These are phyloP conservation scores for Curvularia hawaiiensis DNA, from an alignment of 2,329 filamentous ascomycete species.

Conservation along the genomic window DNA sequence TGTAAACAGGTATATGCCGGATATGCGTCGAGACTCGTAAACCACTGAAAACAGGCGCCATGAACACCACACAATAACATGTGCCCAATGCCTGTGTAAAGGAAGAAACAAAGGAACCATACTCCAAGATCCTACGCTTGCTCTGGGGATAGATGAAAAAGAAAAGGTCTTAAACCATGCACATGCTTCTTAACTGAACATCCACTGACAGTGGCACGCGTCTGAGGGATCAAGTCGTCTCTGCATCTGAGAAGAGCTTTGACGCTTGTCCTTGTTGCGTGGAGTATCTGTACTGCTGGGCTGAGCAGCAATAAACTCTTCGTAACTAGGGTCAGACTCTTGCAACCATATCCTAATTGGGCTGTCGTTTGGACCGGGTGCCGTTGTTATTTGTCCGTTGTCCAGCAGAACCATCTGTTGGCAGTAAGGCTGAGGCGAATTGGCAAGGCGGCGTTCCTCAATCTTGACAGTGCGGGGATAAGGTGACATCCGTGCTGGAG, in stretches of 20 bases:
- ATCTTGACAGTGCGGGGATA: slow-evolving; percentile 68
- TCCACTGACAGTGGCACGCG: slow-evolving; percentile 48
- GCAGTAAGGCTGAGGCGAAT: slow-evolving; percentile 62
- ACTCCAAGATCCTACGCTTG: neutral
- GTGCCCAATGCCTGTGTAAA: slow-evolving; percentile 7
- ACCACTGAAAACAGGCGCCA: slow-evolving; percentile 9
- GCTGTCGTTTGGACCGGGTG: slow-evolving; percentile 39
- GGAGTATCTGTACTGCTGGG: slow-evolving; percentile 14
- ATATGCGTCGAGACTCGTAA: slow-evolving; percentile 17
- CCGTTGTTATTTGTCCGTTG: slow-evolving; percentile 53
- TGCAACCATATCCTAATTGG: slow-evolving; percentile 48
- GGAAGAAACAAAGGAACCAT: slow-evolving; percentile 3
- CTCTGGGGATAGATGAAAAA: slow-evolving; percentile 1
- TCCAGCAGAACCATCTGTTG: slow-evolving; percentile 66
- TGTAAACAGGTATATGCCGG: slow-evolving; percentile 17
- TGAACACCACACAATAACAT: slow-evolving; percentile 14
- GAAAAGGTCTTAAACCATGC: slow-evolving; percentile 3
- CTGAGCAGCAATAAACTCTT: slow-evolving; percentile 30
- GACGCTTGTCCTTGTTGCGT: slow-evolving; percentile 21
- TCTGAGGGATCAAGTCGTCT: slow-evolving; percentile 37
- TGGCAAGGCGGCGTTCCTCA: slow-evolving; percentile 64
- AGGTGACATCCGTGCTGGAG: slow-evolving; percentile 32
- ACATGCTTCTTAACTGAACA: slow-evolving; percentile 39
- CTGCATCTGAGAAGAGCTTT: slow-evolving; percentile 12
- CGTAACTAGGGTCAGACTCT: slow-evolving; percentile 48